These are phyloP conservation scores for Aspergillus cejpii DNA, from an alignment of 2,329 filamentous ascomycete species.

Conservation along the genomic window DNA sequence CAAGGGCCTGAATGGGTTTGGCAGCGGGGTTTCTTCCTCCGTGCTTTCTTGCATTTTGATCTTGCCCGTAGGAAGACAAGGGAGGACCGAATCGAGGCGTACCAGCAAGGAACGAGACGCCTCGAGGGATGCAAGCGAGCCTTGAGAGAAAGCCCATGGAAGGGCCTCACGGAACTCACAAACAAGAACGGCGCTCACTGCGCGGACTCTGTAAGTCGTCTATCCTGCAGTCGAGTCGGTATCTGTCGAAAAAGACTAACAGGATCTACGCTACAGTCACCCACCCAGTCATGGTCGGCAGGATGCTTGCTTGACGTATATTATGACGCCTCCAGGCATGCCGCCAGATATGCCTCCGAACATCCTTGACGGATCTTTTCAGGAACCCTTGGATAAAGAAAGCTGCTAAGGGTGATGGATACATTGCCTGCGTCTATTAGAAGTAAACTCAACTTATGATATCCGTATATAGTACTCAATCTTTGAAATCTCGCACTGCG, in stretches of 20 bases:
- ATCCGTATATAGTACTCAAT: neutral
- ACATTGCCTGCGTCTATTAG: neutral
- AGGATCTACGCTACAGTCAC: slow-evolving; percentile 52
- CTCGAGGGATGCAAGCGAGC: slow-evolving; percentile 78
- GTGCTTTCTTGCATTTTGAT: slow-evolving; percentile 86
- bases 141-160: slow-evolving; percentile 75
- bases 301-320: slow-evolving; percentile 92
- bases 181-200: slow-evolving; percentile 82
- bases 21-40: slow-evolving; percentile 92
- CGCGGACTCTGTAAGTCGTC: slow-evolving; percentile 66
- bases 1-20: slow-evolving; percentile 98
- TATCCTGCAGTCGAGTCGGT: slow-evolving; percentile 1
- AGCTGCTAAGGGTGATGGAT: neutral
- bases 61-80: slow-evolving; percentile 60
- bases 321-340: slow-evolving; percentile 69
- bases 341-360: slow-evolving; percentile 43
- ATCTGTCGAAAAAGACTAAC: slow-evolving; percentile 8
- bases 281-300: slow-evolving; percentile 94
- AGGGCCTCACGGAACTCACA: slow-evolving; percentile 84
- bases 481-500: too few species aligned
- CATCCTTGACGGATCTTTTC: neutral
- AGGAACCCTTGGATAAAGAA: slow-evolving; percentile 1
- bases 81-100: slow-evolving; percentile 73
- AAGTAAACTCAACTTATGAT: neutral
- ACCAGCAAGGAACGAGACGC: slow-evolving; percentile 86